Evolutionary conservation across 768 basidiomycete genomes (phyloP).

Genomic region (Pulveroboletus sp.): DNA sequence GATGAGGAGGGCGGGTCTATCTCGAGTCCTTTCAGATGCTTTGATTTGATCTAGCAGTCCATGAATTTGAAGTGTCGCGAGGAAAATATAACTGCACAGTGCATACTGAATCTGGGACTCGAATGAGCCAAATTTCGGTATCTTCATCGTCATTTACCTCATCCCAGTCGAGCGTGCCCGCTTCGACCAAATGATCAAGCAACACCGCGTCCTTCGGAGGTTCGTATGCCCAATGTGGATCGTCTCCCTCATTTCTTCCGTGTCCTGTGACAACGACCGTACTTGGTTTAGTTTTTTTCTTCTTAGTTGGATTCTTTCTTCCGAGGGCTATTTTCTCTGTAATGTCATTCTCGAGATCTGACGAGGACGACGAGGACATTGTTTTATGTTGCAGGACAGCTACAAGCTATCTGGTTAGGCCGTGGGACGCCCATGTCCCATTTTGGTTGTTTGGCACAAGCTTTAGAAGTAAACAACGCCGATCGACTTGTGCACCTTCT

Average conservation of each 20-base stretch:
- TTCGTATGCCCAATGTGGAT: slow-evolving; percentile 57
- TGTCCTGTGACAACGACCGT: slow-evolving; percentile 16
- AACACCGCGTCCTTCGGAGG: slow-evolving; percentile 54
- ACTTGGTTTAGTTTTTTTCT: slow-evolving; percentile 6
- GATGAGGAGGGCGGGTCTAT: slow-evolving; percentile 45
- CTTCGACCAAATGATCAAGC: slow-evolving; percentile 45
- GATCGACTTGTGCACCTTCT: not conserved
- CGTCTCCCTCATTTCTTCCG: slow-evolving; percentile 51
- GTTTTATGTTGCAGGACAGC: not conserved
- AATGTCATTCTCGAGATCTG: slow-evolving; percentile 9
- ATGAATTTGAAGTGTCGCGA: not conserved
- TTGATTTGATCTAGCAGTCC: slow-evolving; percentile 55
- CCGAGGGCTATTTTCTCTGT: slow-evolving; percentile 3
- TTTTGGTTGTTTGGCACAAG: slow-evolving; percentile 27
- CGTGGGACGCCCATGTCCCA: not conserved
- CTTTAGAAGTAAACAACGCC: slow-evolving; percentile 26
- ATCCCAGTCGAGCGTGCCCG: slow-evolving; percentile 67
- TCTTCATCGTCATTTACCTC: slow-evolving; percentile 52
- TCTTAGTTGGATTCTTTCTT: slow-evolving; percentile 13
- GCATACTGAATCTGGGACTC: slow-evolving; percentile 66
- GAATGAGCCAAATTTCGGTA: slow-evolving; percentile 68
- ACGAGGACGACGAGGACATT: slow-evolving; percentile 25
- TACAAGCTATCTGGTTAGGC: no score
- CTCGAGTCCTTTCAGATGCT: slow-evolving; percentile 53
- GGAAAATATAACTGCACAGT: no score